These are phyloP conservation scores for Solanum chacoense DNA, from an alignment of 305 asterid species.

Conservation along the genomic window DNA sequence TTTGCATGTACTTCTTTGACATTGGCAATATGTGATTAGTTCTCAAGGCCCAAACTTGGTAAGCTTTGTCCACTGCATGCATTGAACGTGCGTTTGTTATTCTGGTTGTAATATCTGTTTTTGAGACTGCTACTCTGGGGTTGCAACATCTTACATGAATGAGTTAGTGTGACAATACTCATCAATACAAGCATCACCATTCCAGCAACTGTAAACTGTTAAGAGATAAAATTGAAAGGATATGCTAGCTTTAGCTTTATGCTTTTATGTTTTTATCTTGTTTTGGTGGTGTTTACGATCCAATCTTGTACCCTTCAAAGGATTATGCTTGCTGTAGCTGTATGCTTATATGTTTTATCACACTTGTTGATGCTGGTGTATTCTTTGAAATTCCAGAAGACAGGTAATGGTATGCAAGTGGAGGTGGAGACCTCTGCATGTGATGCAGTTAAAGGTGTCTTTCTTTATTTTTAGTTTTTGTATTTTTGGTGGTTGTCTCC, in stretches of 20 bases:
- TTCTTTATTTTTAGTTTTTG: conserved; percentile 4
- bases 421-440: conserved; percentile 66
- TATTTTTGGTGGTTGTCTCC: background rate
- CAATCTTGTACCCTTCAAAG: background rate
- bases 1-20: background rate
- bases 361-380: background rate
- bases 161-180: background rate
- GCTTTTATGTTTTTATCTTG: background rate
- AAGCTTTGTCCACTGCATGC: background rate
- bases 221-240: background rate
- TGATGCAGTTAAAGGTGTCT: conserved; percentile 57
- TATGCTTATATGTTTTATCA: background rate
- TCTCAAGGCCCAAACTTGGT: background rate
- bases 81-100: background rate
- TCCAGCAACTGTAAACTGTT: background rate
- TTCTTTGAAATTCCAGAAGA: conserved; percentile 31
- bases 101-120: background rate
- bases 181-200: background rate
- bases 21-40: background rate
- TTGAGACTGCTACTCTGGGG: background rate
- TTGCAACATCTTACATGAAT: background rate
- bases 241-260: background rate
- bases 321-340: background rate
- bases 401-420: conserved; percentile 43
- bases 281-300: background rate